phyloP scores from a whole-genome alignment of 2,329 filamentous ascomycete species.

The Diaporthe destruens region DNA sequence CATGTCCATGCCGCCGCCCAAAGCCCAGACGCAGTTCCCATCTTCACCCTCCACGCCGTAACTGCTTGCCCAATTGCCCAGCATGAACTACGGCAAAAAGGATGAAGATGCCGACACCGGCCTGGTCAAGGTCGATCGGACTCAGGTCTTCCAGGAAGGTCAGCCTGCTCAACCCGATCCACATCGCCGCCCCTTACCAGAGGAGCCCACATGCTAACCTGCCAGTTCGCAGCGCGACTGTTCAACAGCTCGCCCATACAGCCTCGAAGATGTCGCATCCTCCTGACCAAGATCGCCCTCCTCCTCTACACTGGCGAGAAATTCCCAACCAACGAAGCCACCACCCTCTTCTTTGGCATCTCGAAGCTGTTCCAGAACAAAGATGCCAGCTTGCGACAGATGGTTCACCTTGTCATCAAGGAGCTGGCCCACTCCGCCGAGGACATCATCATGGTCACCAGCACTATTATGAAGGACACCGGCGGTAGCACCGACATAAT shows the following conservation, averaged over 20 bases:
- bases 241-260: conserved; percentile 99
- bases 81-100: conserved; percentile 98
- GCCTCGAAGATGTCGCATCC: conserved; percentile 95
- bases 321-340: conserved; percentile 97
- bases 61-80: conserved; percentile 54
- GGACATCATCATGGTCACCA: conserved; percentile 99
- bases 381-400: conserved; percentile 96
- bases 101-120: conserved; percentile 96
- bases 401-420: conserved; percentile 99
- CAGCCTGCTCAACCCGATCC: conserved; percentile 49
- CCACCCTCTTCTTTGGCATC: conserved; percentile 97
- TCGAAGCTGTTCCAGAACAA: conserved; percentile 99
- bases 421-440: conserved; percentile 95
- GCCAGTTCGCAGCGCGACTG: conserved; percentile 81
- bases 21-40: conserved; percentile 22
- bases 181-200: conserved; percentile 43
- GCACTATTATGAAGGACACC: conserved; percentile 99
- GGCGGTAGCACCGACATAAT: conserved; percentile 94
- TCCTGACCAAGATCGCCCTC: conserved; percentile 96
- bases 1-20: conserved; percentile 30
- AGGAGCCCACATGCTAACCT: conserved; percentile 51
- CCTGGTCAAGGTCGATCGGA: conserved; percentile 97
- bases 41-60: conserved; percentile 41
- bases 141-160: conserved; percentile 99
- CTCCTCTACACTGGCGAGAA: conserved; percentile 97